These are phyloP conservation scores for Fomitopsis serialis DNA, from an alignment of 768 basidiomycete species.

Conservation along the genomic window DNA sequence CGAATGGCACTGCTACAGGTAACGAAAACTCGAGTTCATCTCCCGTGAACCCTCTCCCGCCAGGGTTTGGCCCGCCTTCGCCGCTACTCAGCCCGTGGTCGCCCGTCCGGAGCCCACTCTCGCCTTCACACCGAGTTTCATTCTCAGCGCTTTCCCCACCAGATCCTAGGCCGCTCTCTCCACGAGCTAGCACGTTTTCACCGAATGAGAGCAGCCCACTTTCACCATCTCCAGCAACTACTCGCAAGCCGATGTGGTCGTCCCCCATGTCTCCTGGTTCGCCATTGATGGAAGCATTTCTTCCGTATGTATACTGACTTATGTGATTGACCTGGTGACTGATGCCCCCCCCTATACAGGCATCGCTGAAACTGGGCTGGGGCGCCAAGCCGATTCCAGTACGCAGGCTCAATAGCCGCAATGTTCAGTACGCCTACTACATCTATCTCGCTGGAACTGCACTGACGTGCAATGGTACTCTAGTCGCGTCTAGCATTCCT, in stretches of 20 bases:
- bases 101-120: too few relatives aligned
- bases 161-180: neutral
- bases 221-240: neutral
- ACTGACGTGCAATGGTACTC: conserved; percentile 3
- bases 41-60: neutral
- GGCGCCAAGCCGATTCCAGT: conserved; percentile 30
- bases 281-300: conserved; percentile 20
- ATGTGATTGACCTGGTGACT: too few relatives aligned
- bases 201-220: neutral
- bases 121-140: too few relatives aligned
- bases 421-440: conserved; percentile 11
- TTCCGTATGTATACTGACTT: conserved; percentile 41
- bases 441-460: neutral
- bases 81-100: neutral
- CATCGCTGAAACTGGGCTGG: conserved; percentile 43
- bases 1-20: neutral
- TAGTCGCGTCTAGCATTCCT: conserved; percentile 47
- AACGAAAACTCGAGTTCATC: neutral
- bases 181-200: neutral
- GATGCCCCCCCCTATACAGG: conserved; percentile 29
- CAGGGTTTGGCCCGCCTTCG: neutral
- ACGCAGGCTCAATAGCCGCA: conserved; percentile 6
- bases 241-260: conserved; percentile 8
- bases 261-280: conserved; percentile 20
- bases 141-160: too few relatives aligned